Percentiles rank a stretch among this genome's conserved stretches.
phyloP scores from a whole-genome alignment of 108 stramenopile genomes.

The Pseudonitzschia multiseries region DNA sequence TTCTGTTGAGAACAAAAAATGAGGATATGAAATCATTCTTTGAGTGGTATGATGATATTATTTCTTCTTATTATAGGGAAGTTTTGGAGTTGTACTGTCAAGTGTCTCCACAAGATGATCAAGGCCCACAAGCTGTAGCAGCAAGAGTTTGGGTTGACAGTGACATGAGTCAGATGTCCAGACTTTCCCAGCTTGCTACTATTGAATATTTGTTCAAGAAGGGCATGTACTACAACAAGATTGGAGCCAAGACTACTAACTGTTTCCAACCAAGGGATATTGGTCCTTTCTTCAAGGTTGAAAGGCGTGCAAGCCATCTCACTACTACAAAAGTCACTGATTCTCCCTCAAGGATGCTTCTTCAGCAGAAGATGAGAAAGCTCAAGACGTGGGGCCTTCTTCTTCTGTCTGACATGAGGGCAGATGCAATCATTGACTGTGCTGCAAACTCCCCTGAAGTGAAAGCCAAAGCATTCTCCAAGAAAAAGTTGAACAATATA shows the following conservation, averaged over 20 bases:
- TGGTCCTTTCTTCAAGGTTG: neutral
- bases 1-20: too few species aligned
- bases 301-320: neutral
- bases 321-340: neutral
- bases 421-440: neutral
- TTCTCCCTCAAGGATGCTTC: neutral
- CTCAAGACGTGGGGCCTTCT: neutral
- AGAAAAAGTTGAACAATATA: too few species aligned
- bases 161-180: too few species aligned
- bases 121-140: too few species aligned
- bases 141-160: neutral
- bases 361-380: neutral
- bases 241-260: conserved; percentile 3
- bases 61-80: too few species aligned
- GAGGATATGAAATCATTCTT: too few species aligned
- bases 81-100: too few species aligned
- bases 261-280: neutral
- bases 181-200: too few species aligned
- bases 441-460: neutral
- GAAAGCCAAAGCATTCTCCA: neutral
- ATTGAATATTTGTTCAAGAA: too few species aligned
- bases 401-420: neutral
- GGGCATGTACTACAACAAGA: neutral
- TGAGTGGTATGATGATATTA: too few species aligned
- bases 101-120: too few species aligned